These are phyloP conservation scores for Akanthomyces muscarius DNA, from an alignment of 2,329 filamentous ascomycete genomes.

Conservation along the genomic window DNA sequence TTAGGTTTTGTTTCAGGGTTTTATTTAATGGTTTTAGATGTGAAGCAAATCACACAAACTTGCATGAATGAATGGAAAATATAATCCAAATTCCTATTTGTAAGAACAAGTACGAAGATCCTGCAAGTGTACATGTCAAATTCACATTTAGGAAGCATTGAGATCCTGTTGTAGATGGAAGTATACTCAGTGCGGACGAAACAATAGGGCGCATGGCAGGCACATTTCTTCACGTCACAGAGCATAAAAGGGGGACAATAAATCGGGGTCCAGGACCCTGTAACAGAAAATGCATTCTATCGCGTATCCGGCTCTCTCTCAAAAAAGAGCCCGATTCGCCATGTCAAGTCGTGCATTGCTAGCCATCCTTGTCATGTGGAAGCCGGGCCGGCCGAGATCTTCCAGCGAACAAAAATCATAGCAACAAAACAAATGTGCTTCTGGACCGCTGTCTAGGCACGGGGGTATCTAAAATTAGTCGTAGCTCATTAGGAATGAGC, in stretches of 20 bases:
- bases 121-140: not conserved
- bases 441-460: not conserved
- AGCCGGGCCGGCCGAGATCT: not conserved
- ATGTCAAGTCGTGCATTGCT: not conserved
- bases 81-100: not conserved
- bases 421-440: not conserved
- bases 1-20: not conserved
- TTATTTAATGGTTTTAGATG: not conserved
- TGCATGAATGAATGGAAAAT: not conserved
- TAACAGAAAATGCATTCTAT: conserved; percentile 16
- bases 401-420: no score
- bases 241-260: conserved; percentile 6
- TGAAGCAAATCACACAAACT: not conserved
- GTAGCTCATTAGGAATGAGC: not conserved
- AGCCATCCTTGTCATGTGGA: not conserved
- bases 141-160: no score
- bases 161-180: not conserved
- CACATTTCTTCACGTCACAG: not conserved
- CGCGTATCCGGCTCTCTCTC: not conserved
- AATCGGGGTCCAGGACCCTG: conserved; percentile 15
- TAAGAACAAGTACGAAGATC: no score
- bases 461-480: not conserved
- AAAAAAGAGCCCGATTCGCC: not conserved
- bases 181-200: no score
- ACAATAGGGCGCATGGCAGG: not conserved